phyloP scores from a whole-genome alignment of 208 protist species.

The Leishmania aethiopica region DNA sequence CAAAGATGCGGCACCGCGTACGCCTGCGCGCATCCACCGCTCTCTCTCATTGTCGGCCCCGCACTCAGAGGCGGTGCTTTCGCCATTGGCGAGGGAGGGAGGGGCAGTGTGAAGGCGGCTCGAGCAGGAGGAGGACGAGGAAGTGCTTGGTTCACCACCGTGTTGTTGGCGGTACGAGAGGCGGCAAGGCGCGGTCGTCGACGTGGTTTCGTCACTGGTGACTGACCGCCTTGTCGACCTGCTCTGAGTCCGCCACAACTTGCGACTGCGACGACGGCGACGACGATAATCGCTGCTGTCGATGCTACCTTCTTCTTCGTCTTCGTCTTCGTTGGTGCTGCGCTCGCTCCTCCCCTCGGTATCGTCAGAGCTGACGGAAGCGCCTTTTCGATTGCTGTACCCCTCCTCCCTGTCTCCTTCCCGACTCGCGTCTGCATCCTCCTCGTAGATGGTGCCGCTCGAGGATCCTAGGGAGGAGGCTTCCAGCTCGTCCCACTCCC shows the following conservation, averaged over 20 bases:
- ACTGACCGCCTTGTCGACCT: background rate
- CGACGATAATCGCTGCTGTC: background rate
- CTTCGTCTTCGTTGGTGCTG: background rate
- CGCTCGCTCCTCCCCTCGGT: background rate
- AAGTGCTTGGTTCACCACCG: background rate
- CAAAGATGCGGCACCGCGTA: background rate
- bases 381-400: background rate
- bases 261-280: slow-evolving; percentile 5
- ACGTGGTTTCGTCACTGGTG: background rate
- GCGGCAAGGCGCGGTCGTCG: background rate
- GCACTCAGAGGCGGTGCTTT: background rate
- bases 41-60: background rate
- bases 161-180: background rate
- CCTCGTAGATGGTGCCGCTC: background rate
- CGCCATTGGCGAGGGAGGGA: background rate
- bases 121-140: slow-evolving; percentile 4
- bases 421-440: background rate
- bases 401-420: background rate
- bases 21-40: background rate
- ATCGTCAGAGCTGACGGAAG: background rate
- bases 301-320: background rate
- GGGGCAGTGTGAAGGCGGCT: slow-evolving; percentile 9
- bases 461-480: slow-evolving; percentile 26
- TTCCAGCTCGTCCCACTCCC: slow-evolving; percentile 35
- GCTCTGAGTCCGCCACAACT: background rate